Evolutionary conservation across 176 grass and related monocot genomes (phyloP).

Genomic region (Phragmites australis): DNA sequence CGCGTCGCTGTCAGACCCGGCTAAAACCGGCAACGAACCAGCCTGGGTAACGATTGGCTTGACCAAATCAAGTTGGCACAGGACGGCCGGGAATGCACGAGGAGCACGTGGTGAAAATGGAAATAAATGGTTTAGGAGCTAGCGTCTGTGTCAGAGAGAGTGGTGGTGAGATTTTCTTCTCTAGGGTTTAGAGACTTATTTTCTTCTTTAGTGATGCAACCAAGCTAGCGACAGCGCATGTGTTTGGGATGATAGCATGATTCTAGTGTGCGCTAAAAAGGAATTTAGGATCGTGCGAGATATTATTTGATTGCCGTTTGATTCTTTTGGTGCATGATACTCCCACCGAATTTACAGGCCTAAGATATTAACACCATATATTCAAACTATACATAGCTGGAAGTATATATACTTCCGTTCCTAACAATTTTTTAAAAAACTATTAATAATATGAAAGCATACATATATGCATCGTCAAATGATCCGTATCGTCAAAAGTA

Average conservation of each 20-base stretch:
- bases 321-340: no score
- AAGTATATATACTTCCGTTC: no score
- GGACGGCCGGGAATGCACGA: not conserved
- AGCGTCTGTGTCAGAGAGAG: not conserved
- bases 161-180: not conserved
- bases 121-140: not conserved
- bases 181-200: not conserved
- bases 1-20: not conserved
- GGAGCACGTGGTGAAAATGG: constrained; percentile 26
- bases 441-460: no score
- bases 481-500: no score
- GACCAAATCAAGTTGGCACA: not conserved
- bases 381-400: no score
- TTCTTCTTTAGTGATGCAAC: not conserved
- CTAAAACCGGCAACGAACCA: not conserved
- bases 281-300: not conserved
- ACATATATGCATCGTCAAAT: no score
- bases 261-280: not conserved
- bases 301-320: not conserved
- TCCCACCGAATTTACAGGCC: not conserved
- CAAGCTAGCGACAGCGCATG: not conserved
- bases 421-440: no score
- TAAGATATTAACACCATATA: no score
- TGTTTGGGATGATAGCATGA: not conserved
- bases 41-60: no score